Percentiles rank a stretch among this genome's conserved stretches.
Conservation (phyloP, 192 early-diverging fungal genomes). For the Tieghemiomyces parasiticus region DNA sequence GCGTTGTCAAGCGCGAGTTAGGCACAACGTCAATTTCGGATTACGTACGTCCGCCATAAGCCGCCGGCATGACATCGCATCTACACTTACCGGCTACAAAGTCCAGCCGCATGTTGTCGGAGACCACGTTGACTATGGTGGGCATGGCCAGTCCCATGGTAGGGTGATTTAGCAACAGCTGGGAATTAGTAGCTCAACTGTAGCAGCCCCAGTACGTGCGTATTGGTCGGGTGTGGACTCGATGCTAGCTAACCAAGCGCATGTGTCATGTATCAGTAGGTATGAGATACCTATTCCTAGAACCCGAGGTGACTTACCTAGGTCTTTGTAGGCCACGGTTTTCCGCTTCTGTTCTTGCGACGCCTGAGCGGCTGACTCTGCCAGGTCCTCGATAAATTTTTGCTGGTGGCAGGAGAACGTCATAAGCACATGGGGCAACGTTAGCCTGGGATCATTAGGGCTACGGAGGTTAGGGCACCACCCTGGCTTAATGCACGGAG, state of each 20-base stretch:
- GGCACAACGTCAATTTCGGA: neutral
- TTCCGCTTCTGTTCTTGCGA: neutral
- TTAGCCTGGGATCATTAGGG: neutral
- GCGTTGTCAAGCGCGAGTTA: neutral
- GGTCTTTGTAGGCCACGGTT: conserved; percentile 7
- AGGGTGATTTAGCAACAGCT: neutral
- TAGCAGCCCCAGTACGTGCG: neutral
- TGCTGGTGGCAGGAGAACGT: neutral
- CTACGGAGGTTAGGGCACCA: neutral
- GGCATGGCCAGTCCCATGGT: no score
- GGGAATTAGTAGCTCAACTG: no score
- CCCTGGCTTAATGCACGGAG: neutral
- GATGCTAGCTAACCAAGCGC: neutral
- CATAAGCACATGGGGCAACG: neutral
- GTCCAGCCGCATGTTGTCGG: neutral
- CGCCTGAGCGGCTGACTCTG: neutral
- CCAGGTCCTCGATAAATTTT: conserved; percentile 1
- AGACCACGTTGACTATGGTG: neutral
- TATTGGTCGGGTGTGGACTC: neutral
- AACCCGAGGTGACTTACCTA: neutral
- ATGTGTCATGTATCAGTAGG: neutral
- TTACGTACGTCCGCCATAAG: no score
- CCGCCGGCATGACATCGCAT: neutral
- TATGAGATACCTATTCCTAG: neutral
- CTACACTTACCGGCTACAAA: neutral